A percentile compares a stretch with the other conserved stretches of the same genome.
phyloP scores from a whole-genome alignment of 495 filamentous ascomycete genomes.

The Penicillium crystallinum region DNA sequence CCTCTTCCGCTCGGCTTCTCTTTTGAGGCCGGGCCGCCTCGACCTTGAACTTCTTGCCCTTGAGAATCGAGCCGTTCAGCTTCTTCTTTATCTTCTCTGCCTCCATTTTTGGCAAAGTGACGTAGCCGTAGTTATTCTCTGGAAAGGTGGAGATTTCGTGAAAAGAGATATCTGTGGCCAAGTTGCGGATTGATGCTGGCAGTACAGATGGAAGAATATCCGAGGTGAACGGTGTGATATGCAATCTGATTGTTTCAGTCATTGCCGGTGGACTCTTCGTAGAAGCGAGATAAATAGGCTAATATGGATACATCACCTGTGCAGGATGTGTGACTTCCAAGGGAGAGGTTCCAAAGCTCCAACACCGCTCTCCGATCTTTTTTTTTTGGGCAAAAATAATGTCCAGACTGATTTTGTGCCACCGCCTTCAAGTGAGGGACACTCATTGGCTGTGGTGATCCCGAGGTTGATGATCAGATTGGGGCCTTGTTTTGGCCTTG shows the following conservation, averaged over 20 bases:
- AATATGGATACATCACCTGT: not conserved
- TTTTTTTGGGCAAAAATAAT: conserved; percentile 7
- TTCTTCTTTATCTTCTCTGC: conserved; percentile 88
- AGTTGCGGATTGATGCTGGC: conserved; percentile 57
- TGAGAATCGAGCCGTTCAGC: conserved; percentile 82
- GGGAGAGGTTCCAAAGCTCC: not conserved
- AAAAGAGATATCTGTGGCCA: conserved; percentile 76
- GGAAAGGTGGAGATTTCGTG: conserved; percentile 81
- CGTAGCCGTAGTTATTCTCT: conserved; percentile 82
- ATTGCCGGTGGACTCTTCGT: conserved; percentile 16
- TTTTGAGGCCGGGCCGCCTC: conserved; percentile 67
- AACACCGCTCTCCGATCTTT: not conserved
- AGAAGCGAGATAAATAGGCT: not conserved
- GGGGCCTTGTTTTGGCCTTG: not conserved
- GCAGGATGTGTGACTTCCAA: not conserved
- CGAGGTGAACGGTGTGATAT: conserved; percentile 79
- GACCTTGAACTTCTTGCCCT: conserved; percentile 77
- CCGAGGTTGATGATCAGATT: not conserved
- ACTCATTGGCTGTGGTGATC: not conserved
- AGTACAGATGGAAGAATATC: conserved; percentile 64
- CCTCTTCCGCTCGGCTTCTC: conserved; percentile 35
- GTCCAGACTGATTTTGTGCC: not conserved
- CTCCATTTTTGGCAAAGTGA: conserved; percentile 73
- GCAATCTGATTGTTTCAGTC: conserved; percentile 54
- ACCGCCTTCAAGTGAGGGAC: not conserved